A percentile compares a stretch with the other conserved stretches of the same genome.
Conservation (phyloP, 306 rosid species). For the Lathyrus sativus region DNA sequence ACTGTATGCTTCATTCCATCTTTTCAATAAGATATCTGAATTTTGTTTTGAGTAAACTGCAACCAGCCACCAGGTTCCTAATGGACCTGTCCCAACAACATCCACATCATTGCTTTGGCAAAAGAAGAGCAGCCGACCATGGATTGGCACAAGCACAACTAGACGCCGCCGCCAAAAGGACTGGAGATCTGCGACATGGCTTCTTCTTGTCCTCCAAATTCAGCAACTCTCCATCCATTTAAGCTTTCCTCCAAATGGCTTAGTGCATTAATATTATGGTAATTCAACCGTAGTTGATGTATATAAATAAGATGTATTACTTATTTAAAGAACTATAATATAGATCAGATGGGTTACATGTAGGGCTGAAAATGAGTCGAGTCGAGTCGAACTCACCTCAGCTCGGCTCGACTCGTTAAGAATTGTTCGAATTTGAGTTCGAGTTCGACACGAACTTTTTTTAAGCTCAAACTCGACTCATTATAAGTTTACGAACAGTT, state of each 20-base stretch:
- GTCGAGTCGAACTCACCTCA: too few relatives aligned
- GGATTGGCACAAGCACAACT: too few relatives aligned
- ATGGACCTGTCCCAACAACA: background rate
- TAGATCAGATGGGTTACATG: too few relatives aligned
- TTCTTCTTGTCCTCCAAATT: background rate
- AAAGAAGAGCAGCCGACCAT: background rate
- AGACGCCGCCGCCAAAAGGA: background rate
- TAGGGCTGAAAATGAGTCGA: too few relatives aligned
- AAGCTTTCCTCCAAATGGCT: background rate
- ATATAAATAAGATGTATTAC: too few relatives aligned
- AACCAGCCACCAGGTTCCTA: background rate
- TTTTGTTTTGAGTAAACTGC: slow-evolving; percentile 20
- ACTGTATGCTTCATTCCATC: slow-evolving; percentile 22
- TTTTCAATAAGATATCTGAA: slow-evolving; percentile 28
- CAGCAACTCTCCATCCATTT: background rate
- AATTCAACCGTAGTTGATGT: background rate
- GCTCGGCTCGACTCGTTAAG: too few relatives aligned
- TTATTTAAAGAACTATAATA: too few relatives aligned
- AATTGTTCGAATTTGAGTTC: too few relatives aligned
- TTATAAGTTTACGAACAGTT: too few relatives aligned
- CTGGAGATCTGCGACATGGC: background rate
- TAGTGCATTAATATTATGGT: background rate
- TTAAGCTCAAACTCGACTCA: too few relatives aligned
- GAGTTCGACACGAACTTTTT: too few relatives aligned
- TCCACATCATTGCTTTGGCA: background rate